A percentile compares a stretch with the other conserved stretches of the same genome.
Evolutionary conservation across 2,329 filamentous ascomycete genomes (phyloP).

Genomic region (Tolypocladium cylindrosporum): DNA sequence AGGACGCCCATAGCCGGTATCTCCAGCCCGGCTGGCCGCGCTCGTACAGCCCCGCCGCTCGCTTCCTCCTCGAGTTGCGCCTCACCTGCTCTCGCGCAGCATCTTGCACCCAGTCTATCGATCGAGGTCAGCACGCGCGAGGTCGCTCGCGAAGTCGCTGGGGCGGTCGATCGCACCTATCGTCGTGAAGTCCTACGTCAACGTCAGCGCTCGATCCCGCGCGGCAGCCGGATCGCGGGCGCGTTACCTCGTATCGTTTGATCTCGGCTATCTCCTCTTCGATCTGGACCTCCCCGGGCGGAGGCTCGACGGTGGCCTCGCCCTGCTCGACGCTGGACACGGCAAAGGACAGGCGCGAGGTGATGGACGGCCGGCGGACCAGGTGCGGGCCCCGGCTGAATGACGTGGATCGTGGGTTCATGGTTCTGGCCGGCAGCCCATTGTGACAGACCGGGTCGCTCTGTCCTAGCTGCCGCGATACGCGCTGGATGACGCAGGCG

Average conservation of each 20-base stretch:
- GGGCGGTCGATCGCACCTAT: conserved; percentile 48
- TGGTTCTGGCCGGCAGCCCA: conserved; percentile 28
- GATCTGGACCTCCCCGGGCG: conserved; percentile 57
- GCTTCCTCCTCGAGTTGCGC: conserved; percentile 64
- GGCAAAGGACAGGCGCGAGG: conserved; percentile 57
- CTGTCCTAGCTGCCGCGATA: background rate
- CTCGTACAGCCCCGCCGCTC: conserved; percentile 63
- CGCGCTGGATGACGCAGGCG: background rate
- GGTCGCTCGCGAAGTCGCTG: background rate
- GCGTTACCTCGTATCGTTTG: conserved; percentile 75
- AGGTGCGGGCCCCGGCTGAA: conserved; percentile 28
- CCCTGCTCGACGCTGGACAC: conserved; percentile 56
- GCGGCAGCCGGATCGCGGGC: background rate
- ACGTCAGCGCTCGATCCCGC: conserved; percentile 4
- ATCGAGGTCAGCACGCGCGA: conserved; percentile 18
- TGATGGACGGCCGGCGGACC: conserved; percentile 44
- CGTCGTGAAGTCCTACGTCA: conserved; percentile 72
- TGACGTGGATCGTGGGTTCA: conserved; percentile 44
- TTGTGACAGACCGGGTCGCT: conserved; percentile 19
- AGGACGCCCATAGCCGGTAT: conserved; percentile 71
- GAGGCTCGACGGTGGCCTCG: conserved; percentile 38
- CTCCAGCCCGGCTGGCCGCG: conserved; percentile 65
- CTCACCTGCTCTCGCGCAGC: conserved; percentile 81
- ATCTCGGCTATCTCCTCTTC: conserved; percentile 96
- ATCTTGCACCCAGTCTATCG: conserved; percentile 90